Conservation (phyloP, 805 yeast species). For the Candida maris region DNA sequence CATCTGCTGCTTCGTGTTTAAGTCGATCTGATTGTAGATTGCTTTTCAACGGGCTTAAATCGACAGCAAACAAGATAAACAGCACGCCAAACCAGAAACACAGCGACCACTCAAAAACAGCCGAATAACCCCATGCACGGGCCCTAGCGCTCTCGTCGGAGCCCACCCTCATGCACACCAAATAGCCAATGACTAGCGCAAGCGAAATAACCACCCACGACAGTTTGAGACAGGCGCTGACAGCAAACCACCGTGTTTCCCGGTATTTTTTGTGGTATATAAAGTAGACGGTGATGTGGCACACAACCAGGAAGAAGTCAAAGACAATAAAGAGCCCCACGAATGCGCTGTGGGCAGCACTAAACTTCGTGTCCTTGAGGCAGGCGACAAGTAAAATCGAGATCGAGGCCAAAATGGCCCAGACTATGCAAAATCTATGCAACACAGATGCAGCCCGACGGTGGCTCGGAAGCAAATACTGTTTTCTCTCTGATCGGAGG, state of each 20-base stretch:
- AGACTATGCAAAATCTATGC: slow-evolving; percentile 24
- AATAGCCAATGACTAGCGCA: slow-evolving; percentile 67
- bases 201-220: slow-evolving; percentile 67
- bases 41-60: slow-evolving; percentile 39
- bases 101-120: slow-evolving; percentile 79
- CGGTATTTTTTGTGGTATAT: slow-evolving; percentile 26
- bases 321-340: slow-evolving; percentile 70
- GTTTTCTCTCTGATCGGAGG: slow-evolving; percentile 52
- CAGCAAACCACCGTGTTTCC: slow-evolving; percentile 28
- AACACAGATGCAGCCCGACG: slow-evolving; percentile 17
- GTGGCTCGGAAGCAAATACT: slow-evolving; percentile 45
- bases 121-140: slow-evolving; percentile 46
- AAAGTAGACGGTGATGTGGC: slow-evolving; percentile 42
- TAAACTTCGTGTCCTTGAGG: slow-evolving; percentile 60
- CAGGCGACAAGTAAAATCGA: slow-evolving; percentile 74
- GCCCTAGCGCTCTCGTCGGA: slow-evolving; percentile 24
- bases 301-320: slow-evolving; percentile 50
- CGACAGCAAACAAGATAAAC: slow-evolving; percentile 60
- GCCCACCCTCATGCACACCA: slow-evolving; percentile 28
- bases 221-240: slow-evolving; percentile 51
- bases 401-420: slow-evolving; percentile 43
- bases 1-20: no score
- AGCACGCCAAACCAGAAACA: slow-evolving; percentile 82
- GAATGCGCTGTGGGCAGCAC: slow-evolving; percentile 59
- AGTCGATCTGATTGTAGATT: no score